A percentile compares a stretch with the other conserved stretches of the same genome.
These are phyloP conservation scores for Lipomyces sp. DNA, from an alignment of 805 yeast species.

Conservation along the genomic window DNA sequence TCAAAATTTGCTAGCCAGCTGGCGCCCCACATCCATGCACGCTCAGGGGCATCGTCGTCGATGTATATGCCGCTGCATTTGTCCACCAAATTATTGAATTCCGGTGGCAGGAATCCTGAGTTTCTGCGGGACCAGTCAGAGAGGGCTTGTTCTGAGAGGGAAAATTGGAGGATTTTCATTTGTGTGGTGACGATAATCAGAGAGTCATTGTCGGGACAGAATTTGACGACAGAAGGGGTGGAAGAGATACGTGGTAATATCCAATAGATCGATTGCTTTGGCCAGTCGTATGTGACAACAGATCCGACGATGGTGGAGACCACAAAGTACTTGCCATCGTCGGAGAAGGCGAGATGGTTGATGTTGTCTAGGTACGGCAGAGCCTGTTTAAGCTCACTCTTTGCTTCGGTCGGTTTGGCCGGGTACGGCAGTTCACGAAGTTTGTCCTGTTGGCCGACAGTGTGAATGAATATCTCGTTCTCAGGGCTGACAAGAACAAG, in stretches of 20 bases:
- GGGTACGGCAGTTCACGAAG: neutral
- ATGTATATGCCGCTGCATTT: conserved; percentile 74
- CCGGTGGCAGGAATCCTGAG: conserved; percentile 73
- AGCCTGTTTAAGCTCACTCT: neutral
- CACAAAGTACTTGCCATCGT: conserved; percentile 54
- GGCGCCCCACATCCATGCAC: conserved; percentile 86
- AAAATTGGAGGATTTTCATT: conserved; percentile 74
- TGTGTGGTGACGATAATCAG: conserved; percentile 65
- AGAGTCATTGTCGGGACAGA: conserved; percentile 54
- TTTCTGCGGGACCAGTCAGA: conserved; percentile 83
- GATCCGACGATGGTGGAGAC: conserved; percentile 69
- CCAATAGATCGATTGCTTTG: conserved; percentile 41
- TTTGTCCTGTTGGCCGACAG: conserved; percentile 36
- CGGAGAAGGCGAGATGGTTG: conserved; percentile 57
- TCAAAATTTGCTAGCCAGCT: conserved; percentile 82
- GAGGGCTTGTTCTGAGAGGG: conserved; percentile 46
- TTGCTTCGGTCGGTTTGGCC: neutral
- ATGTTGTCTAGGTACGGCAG: conserved; percentile 58
- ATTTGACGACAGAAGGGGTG: conserved; percentile 64
- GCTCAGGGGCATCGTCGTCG: conserved; percentile 49
- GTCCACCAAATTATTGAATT: conserved; percentile 61
- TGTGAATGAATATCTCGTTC: conserved; percentile 60
- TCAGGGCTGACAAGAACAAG: conserved; percentile 61
- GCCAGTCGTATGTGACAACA: conserved; percentile 55
- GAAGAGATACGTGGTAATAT: conserved; percentile 63